These are phyloP conservation scores for Rhododendron vialii DNA, from an alignment of 148 eudicot genomes.

Conservation along the genomic window DNA sequence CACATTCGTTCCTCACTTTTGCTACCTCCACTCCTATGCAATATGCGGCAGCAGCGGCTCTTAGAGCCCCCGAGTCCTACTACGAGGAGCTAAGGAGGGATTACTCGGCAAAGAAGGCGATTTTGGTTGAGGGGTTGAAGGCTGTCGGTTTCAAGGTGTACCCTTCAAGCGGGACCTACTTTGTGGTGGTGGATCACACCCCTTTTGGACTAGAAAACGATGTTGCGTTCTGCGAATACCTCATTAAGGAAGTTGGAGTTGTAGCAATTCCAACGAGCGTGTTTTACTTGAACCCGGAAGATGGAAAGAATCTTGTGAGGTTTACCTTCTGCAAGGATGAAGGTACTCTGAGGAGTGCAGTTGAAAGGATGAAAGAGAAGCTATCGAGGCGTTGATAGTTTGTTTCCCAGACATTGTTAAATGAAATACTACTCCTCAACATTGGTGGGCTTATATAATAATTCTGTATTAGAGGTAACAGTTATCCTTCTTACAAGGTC, in stretches of 20 bases:
- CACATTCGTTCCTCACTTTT: slow-evolving; percentile 85
- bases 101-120: slow-evolving; percentile 67
- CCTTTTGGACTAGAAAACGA: slow-evolving; percentile 83
- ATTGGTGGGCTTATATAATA: background rate
- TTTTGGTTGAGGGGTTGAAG: slow-evolving; percentile 75
- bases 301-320: slow-evolving; percentile 91
- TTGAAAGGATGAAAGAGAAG: slow-evolving; percentile 80
- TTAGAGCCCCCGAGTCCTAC: slow-evolving; percentile 77
- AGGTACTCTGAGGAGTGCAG: slow-evolving; percentile 69
- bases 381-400: slow-evolving; percentile 14
- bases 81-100: slow-evolving; percentile 66
- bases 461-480: background rate
- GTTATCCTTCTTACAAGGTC: background rate
- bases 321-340: slow-evolving; percentile 98
- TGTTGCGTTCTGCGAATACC: slow-evolving; percentile 77
- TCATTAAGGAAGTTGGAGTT: slow-evolving; percentile 94
- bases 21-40: slow-evolving; percentile 99
- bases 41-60: slow-evolving; percentile 72
- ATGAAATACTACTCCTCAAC: background rate
- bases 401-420: background rate
- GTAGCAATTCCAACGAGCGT: slow-evolving; percentile 96
- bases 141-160: slow-evolving; percentile 77
- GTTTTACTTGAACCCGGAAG: slow-evolving; percentile 81
- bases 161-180: slow-evolving; percentile 97
- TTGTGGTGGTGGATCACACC: slow-evolving; percentile 91